Percentiles rank a stretch among this genome's conserved stretches.
Conservation (phyloP, 106 monocot genomes). For the Phalaenopsis equestris region DNA sequence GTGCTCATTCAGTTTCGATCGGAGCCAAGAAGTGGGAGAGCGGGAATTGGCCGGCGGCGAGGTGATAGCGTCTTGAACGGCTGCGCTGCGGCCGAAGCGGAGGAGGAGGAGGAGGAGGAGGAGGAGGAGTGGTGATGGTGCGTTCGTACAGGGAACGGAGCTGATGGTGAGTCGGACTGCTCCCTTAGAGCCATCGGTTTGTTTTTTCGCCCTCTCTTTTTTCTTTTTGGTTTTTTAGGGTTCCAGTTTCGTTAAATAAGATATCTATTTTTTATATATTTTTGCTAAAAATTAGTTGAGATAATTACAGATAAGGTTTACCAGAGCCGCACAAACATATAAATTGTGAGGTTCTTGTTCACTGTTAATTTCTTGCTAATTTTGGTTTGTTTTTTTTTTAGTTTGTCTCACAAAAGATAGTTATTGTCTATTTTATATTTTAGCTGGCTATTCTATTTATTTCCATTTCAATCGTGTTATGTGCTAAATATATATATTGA, state of each 20-base stretch:
- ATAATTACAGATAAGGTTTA: neutral
- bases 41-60: slow-evolving; percentile 6
- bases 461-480: too few species aligned
- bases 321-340: neutral
- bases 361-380: neutral
- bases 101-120: neutral
- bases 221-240: too few species aligned
- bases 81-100: slow-evolving; percentile 1
- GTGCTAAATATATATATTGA: too few species aligned
- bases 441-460: too few species aligned
- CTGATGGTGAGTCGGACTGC: neutral
- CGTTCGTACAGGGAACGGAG: neutral
- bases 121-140: too few species aligned
- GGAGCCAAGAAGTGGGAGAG: slow-evolving; percentile 18
- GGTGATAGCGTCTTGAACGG: neutral
- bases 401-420: too few species aligned
- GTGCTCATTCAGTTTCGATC: slow-evolving; percentile 16
- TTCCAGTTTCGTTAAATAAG: neutral
- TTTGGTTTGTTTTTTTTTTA: neutral
- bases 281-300: neutral
- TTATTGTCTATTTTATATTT: too few species aligned
- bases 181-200: neutral
- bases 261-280: neutral
- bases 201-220: too few species aligned
- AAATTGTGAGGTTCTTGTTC: neutral